phyloP scores from a whole-genome alignment of 2,329 filamentous ascomycete genomes.

The Aspergillus fumigatiaffinis region DNA sequence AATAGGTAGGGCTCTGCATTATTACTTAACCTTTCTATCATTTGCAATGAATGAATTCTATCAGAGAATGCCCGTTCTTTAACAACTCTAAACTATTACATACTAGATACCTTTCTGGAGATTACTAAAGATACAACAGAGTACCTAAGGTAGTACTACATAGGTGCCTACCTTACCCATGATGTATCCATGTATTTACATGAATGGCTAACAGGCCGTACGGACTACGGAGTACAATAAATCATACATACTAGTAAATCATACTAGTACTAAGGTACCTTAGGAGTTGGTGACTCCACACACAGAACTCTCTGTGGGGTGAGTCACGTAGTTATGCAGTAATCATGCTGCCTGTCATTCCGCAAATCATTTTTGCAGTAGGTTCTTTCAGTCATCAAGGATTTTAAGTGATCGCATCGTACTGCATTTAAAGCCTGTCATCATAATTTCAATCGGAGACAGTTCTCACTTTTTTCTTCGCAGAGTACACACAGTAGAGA shows the following conservation, averaged over 20 bases:
- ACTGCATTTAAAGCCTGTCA: background rate
- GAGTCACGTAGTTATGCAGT: background rate
- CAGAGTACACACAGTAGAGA: background rate
- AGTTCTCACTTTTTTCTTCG: background rate
- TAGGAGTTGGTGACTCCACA: background rate
- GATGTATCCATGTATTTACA: background rate
- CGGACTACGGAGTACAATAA: background rate
- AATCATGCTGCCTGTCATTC: background rate
- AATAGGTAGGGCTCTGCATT: too few species aligned
- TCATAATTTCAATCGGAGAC: background rate
- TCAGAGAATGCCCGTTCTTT: background rate
- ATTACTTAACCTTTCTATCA: background rate
- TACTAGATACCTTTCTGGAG: background rate
- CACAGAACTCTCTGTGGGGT: too few species aligned
- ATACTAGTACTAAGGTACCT: too few species aligned
- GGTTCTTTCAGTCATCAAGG: background rate
- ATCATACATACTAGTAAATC: too few species aligned
- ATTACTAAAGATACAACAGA: background rate
- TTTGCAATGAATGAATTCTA: too few species aligned
- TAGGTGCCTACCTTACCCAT: background rate
- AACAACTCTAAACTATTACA: background rate
- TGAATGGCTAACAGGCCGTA: background rate
- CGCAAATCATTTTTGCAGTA: background rate
- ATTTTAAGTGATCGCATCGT: background rate
- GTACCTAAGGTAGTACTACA: too few species aligned